Evolutionary conservation across 2,329 filamentous ascomycete species (phyloP), one percentile per base, ranked within the genome.

Genomic region (Fusarium sp.): DNA sequence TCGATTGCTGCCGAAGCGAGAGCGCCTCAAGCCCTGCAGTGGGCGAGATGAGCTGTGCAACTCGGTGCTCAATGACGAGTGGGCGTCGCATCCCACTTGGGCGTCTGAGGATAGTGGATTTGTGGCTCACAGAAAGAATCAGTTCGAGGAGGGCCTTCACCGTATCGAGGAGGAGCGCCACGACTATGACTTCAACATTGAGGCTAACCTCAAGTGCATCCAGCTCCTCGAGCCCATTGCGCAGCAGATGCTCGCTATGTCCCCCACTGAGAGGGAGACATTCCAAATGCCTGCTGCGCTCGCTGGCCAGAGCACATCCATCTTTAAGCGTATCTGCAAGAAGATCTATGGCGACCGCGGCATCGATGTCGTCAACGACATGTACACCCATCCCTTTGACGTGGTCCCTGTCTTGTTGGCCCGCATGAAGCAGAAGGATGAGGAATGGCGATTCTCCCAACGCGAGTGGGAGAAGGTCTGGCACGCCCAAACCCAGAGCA

Each of bases 401-500:
- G 95, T 98, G 4, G 91, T 99, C 3, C 97, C 97, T 0, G 91
- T 98, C 40, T 90, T 99, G 32, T 87, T 99, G 69, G 93, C 94
- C 61, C 91, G 97, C 14, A 88, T 99, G 77, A 98, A 98, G 85
- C 94, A 97, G 79, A 98, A 98, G 82, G 92, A 97, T 52, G 97
- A 99, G 82, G 95, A 98, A 79, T 99, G 97, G 97, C 95, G 97
- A 74, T 95, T 97, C 76, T 96, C 95, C 7, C 95, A 94, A 87
- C 94, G 97, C 35, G 97, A 99, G 81, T 99, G 97, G 97, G 95
- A 98, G 83, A 98, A 98, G 84, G 95, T 99, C 9, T 99, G 97
- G 97, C 95, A 97, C 73, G 92, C 95, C 59, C 97, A 98, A 85
- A 98, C 96, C 27, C 93, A 97, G 80, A 92, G 93, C 79, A 96